phyloP scores from a whole-genome alignment of 2,329 filamentous ascomycete genomes.

The Chaetomium sp. region DNA sequence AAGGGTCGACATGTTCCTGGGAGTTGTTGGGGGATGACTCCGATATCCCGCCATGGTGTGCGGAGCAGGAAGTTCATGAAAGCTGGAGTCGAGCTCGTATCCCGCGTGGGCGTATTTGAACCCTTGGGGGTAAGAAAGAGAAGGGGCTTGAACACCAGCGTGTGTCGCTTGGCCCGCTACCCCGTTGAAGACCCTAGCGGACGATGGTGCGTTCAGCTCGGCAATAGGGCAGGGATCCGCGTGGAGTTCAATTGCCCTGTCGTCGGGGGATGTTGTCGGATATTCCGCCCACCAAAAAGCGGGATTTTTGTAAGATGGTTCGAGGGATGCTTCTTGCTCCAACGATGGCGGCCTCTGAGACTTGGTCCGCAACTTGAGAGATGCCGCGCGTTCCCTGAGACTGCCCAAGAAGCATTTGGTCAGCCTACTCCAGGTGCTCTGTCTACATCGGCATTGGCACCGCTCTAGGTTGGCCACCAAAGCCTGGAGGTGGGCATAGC shows the following conservation, averaged over 20 bases:
- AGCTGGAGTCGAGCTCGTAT: neutral
- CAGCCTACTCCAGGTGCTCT: constrained; percentile 15
- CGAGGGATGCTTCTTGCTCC: neutral
- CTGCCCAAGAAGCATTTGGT: constrained; percentile 19
- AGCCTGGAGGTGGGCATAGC: constrained; percentile 15
- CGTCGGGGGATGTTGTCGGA: neutral
- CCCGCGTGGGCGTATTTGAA: neutral
- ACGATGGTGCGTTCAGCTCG: neutral
- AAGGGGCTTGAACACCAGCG: neutral
- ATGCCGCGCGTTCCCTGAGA: constrained; percentile 12
- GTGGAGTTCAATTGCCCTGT: neutral
- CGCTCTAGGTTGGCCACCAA: constrained; percentile 8
- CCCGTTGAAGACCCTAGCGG: neutral
- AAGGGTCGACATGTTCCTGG: neutral
- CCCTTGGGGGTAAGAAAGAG: neutral
- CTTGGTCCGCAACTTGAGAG: constrained; percentile 3
- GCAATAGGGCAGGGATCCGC: neutral
- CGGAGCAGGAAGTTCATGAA: neutral
- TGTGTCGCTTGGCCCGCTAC: neutral
- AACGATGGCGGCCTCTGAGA: neutral
- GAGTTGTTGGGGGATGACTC: neutral
- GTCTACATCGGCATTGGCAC: constrained; percentile 18
- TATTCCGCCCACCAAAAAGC: neutral
- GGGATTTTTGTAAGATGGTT: neutral
- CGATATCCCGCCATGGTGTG: neutral